phyloP scores from a whole-genome alignment of 805 yeast species.

The Candida tammaniensis region DNA sequence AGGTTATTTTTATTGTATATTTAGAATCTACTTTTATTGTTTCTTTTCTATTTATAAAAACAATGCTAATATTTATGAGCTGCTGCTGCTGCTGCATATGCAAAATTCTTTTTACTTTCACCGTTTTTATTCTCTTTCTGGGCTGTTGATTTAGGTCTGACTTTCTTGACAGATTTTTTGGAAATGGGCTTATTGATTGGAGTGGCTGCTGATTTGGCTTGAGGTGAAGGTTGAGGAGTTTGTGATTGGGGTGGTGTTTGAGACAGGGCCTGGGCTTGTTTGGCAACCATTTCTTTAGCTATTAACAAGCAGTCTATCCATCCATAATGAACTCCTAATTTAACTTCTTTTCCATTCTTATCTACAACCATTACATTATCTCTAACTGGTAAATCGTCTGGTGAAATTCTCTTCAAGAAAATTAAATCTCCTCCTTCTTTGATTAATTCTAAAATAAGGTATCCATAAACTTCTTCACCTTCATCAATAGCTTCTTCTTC shows the following conservation, averaged over 20 bases:
- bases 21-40: not conserved
- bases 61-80: slow-evolving; percentile 25
- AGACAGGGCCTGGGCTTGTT: slow-evolving; percentile 11
- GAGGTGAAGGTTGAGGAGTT: not conserved
- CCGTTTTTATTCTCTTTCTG: slow-evolving; percentile 14
- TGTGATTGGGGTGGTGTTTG: slow-evolving; percentile 12
- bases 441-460: slow-evolving; percentile 60
- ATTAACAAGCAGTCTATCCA: slow-evolving; percentile 72
- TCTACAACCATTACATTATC: slow-evolving; percentile 28
- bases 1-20: not conserved
- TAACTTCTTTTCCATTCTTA: slow-evolving; percentile 30
- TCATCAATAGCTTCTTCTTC: slow-evolving; percentile 14
- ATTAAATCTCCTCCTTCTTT: slow-evolving; percentile 54
- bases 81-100: slow-evolving; percentile 48
- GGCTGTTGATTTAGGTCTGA: slow-evolving; percentile 10
- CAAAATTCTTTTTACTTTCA: slow-evolving; percentile 29
- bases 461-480: slow-evolving; percentile 55
- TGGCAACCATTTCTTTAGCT: slow-evolving; percentile 52
- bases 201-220: not conserved
- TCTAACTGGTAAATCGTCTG: slow-evolving; percentile 33
- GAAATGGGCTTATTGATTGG: not conserved
- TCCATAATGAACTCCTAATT: slow-evolving; percentile 46
- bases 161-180: slow-evolving; percentile 6
- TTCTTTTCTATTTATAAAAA: not conserved
- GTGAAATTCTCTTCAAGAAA: slow-evolving; percentile 41